Conservation (phyloP, 179 eudicot genomes). For the Silene vulgaris region DNA sequence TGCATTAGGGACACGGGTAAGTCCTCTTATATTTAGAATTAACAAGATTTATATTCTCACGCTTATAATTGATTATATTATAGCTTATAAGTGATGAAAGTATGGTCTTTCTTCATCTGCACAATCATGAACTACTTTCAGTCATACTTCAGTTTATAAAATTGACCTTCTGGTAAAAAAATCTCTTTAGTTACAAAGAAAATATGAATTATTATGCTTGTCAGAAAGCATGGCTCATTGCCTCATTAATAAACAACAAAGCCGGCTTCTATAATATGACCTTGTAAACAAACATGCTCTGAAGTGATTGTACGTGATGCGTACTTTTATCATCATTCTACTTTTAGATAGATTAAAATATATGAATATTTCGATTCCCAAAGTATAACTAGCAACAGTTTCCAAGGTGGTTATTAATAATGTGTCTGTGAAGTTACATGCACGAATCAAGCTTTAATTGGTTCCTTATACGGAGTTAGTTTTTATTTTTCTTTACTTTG, state of each 20-base stretch:
- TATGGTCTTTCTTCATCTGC: neutral
- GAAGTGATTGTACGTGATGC: neutral
- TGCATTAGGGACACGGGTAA: conserved; percentile 81
- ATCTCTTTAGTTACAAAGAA: conserved; percentile 1
- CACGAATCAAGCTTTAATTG: neutral
- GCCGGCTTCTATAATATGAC: neutral
- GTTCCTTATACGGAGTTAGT: neutral
- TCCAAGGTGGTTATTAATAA: conserved; percentile 1
- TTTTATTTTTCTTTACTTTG: neutral
- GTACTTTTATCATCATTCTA: neutral
- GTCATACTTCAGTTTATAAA: neutral
- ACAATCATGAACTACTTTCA: neutral
- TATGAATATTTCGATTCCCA: neutral
- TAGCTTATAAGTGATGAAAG: neutral
- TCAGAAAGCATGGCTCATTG: neutral
- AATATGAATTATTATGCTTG: neutral
- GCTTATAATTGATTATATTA: neutral
- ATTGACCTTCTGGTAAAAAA: neutral
- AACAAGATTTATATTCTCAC: neutral
- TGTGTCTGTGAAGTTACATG: neutral
- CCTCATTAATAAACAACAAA: neutral
- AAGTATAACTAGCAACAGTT: neutral
- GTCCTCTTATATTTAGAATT: conserved; percentile 19
- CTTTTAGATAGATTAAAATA: neutral
- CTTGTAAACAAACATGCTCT: neutral